Percentiles rank a stretch among this genome's conserved stretches.
Evolutionary conservation across 306 rosid species (phyloP).

Genomic region (Inga leiocalycina): DNA sequence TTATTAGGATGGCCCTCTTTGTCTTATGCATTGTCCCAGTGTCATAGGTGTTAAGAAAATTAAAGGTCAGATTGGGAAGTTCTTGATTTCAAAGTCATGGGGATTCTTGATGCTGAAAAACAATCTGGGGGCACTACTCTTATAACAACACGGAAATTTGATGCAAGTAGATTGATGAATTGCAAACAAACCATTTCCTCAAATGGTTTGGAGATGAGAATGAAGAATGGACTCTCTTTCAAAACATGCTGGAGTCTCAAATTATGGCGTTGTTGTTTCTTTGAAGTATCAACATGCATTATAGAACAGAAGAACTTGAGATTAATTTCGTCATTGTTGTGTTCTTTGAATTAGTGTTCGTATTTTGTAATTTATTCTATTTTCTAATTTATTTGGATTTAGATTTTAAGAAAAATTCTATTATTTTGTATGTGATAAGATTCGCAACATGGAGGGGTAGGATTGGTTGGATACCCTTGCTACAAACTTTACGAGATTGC

Average conservation of each 20-base stretch:
- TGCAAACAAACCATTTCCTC: not conserved
- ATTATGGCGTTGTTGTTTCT: no score
- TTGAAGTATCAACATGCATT: no score
- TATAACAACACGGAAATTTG: not conserved
- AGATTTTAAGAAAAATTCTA: not conserved
- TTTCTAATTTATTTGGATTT: not conserved
- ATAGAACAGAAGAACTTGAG: no score
- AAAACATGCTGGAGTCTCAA: not conserved
- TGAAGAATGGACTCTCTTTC: not conserved
- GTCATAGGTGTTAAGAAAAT: not conserved
- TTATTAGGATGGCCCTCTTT: no score
- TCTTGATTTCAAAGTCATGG: no score
- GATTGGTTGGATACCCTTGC: not conserved
- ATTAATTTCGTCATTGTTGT: not conserved
- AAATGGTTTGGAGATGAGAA: not conserved
- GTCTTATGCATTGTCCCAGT: no score
- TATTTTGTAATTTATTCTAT: not conserved
- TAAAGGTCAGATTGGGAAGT: no score
- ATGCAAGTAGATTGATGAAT: not conserved
- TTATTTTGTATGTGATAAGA: not conserved
- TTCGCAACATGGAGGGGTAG: not conserved
- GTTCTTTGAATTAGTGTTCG: not conserved
- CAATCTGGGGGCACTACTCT: not conserved
- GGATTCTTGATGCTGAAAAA: no score
- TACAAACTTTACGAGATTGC: not conserved